Base-by-base conservation (phyloP, 495 filamentous ascomycete genomes). In the Clohesyomyces aquaticus region DNA sequence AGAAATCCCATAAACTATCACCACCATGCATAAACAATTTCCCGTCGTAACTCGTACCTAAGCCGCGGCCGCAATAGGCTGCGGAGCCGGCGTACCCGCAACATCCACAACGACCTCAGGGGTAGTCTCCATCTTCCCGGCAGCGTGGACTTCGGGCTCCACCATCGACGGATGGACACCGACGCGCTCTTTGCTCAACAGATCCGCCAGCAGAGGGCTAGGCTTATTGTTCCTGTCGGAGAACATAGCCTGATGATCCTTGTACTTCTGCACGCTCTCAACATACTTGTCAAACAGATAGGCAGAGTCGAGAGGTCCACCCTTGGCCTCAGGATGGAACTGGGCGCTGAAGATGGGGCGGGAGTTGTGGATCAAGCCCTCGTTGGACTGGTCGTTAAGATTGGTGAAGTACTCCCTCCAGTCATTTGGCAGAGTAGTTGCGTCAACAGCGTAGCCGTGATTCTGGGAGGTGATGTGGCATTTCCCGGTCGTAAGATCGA, bases 391-490 rank as follows among this genome's bases (percentile, higher is more conserved):
- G 71, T 98, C 94, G 78, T 97, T 97, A 59, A 97, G 82, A 82
- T 98, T 98, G 71, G 94, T 85, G 72, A 98, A 98, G 80, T 96
- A 96, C 72, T 96, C 93, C 81, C 93, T 94, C 86, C 90, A 99
- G 52, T 98, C 90, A 28, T 76, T 78, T 23, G 88, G 83, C 21
- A 99, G 82, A 10, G 91, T 96, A 55, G 80, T 80, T 10, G 91
- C 85, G 72, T 98, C 94, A 47, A 99, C 92, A 18, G 94, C 94
- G 71, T 99, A 99, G 47, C 94, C 94, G 77, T 99, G 94, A 79
- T 99, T 98, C 81, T 98, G 94, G 71, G 84, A 89, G 47, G 94
- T 98, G 78, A 98, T 98, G 80, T 98, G 94, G 86, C 93, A 98
- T 75, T 91, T 88, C 23, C 95, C 95, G 27, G 93, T 96, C 55